A percentile compares a stretch with the other conserved stretches of the same genome.
Conservation (phyloP, 805 yeast species). For the Blastobotrys terrestris region DNA sequence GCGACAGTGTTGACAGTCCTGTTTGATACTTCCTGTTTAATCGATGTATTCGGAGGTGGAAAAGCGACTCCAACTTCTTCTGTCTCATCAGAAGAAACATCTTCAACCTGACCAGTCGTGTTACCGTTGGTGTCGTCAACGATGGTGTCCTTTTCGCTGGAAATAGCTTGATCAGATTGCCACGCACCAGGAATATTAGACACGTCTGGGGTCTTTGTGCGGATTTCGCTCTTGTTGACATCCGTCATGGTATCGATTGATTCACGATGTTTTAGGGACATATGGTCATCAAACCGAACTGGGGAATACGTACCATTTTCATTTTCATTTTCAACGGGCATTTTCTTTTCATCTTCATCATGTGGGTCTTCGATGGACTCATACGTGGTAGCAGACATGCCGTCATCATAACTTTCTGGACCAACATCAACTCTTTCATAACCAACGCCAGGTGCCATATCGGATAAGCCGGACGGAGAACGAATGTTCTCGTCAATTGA, state of each 20-base stretch:
- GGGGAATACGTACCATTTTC: neutral
- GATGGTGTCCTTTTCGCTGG: neutral
- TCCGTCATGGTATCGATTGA: neutral
- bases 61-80: neutral
- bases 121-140: neutral
- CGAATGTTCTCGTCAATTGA: neutral
- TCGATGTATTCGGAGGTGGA: neutral
- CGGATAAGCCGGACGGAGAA: slow-evolving; percentile 8
- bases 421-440: slow-evolving; percentile 9
- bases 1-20: neutral
- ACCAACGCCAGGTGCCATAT: slow-evolving; percentile 8
- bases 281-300: neutral
- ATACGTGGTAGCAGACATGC: slow-evolving; percentile 11
- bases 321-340: neutral
- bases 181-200: slow-evolving; percentile 18
- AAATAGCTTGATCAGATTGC: slow-evolving; percentile 5
- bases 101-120: neutral
- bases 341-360: neutral
- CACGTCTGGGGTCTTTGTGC: slow-evolving; percentile 4
- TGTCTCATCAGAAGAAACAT: neutral
- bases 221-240: neutral
- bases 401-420: slow-evolving; percentile 10
- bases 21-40: neutral
- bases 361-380: slow-evolving; percentile 12
- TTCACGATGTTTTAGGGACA: neutral